Evolutionary conservation across 352 stramenopile genomes (phyloP).

Genomic region (Phytopythium oedochilum): DNA sequence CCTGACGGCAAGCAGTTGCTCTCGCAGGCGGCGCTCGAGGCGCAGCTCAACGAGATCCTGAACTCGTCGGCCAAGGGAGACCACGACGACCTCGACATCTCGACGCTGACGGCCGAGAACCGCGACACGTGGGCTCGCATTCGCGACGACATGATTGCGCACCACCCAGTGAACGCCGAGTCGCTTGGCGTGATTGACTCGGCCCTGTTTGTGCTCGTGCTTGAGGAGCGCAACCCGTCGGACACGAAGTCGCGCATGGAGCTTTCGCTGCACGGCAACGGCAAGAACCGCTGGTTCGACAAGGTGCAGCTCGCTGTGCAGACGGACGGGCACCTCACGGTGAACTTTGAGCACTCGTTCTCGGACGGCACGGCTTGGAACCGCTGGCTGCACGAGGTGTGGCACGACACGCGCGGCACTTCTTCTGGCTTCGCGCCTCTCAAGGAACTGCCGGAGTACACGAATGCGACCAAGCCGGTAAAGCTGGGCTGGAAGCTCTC

Average conservation of each 20-base stretch:
- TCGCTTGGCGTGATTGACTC: conserved; percentile 84
- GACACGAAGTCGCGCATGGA: conserved; percentile 76
- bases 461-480: conserved; percentile 30
- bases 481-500: conserved; percentile 74
- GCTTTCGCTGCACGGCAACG: conserved; percentile 81
- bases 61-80: conserved; percentile 41
- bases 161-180: conserved; percentile 65
- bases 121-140: conserved; percentile 84
- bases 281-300: conserved; percentile 89
- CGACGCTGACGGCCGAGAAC: conserved; percentile 76
- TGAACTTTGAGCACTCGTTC: conserved; percentile 96
- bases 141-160: conserved; percentile 59
- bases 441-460: conserved; percentile 56
- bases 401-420: conserved; percentile 84
- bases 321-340: conserved; percentile 74
- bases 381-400: conserved; percentile 90
- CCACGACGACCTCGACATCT: conserved; percentile 61
- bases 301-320: conserved; percentile 90
- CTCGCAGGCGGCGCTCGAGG: conserved; percentile 62
- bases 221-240: conserved; percentile 68
- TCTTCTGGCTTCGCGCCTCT: conserved; percentile 70
- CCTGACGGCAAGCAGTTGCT: conserved; percentile 78
- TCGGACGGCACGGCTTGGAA: conserved; percentile 92
- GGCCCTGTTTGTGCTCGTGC: conserved; percentile 85
- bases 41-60: conserved; percentile 61